Conservation (phyloP, 169 alveolate species). For the Cryptosporidium canis region DNA sequence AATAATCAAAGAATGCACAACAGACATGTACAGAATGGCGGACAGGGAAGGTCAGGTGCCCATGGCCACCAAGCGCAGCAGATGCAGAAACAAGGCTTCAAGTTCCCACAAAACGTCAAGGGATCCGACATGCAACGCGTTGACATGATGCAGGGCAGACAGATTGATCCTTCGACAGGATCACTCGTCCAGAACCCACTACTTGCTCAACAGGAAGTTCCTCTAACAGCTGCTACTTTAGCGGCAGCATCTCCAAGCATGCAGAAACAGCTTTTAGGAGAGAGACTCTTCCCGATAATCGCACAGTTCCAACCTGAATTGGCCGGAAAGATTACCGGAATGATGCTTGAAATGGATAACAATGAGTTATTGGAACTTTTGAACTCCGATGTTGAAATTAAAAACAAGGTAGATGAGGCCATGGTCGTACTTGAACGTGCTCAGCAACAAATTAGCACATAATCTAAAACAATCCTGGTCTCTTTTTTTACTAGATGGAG, state of each 20-base stretch:
- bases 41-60: slow-evolving; percentile 51
- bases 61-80: slow-evolving; percentile 37
- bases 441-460: slow-evolving; percentile 65
- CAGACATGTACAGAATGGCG: slow-evolving; percentile 30
- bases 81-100: slow-evolving; percentile 48
- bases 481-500: background rate
- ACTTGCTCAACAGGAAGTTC: slow-evolving; percentile 69
- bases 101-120: slow-evolving; percentile 43
- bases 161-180: slow-evolving; percentile 44
- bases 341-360: slow-evolving; percentile 97
- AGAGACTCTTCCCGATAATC: slow-evolving; percentile 90
- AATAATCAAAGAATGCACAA: slow-evolving; percentile 52
- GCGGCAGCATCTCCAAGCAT: slow-evolving; percentile 87
- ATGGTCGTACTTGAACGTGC: slow-evolving; percentile 87
- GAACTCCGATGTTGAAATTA: slow-evolving; percentile 89
- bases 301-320: slow-evolving; percentile 91
- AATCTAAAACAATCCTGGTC: background rate
- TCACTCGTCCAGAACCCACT: slow-evolving; percentile 25
- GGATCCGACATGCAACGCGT: slow-evolving; percentile 34
- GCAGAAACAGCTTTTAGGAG: slow-evolving; percentile 96
- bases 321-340: slow-evolving; percentile 94
- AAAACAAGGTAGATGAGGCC: slow-evolving; percentile 92
- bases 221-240: slow-evolving; percentile 82
- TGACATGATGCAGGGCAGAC: slow-evolving; percentile 45
- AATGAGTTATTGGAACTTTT: slow-evolving; percentile 89